Base-by-base conservation (phyloP, 2,329 filamentous ascomycete genomes). In the Bipolaris sorokiniana region DNA sequence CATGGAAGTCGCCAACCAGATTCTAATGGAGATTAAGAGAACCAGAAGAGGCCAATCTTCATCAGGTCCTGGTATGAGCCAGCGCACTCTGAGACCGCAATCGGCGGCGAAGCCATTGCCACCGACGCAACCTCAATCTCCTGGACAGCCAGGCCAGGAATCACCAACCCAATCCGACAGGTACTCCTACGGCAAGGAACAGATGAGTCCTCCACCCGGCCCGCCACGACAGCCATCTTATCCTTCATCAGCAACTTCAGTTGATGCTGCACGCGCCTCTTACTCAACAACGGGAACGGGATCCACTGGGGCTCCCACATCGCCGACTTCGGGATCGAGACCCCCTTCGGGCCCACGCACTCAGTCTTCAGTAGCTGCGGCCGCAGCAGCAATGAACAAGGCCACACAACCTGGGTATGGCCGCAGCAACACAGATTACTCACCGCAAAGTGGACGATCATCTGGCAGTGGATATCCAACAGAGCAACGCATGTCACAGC, bases 1-100 rank as follows among this genome's bases (percentile, higher is more conserved):
- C 26, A 98, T 98, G 95, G 90, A 95, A 55, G 90, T 91, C 36
- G 95, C 95, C 41, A 98, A 97, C 76, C 88, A 96, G 72, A 97
- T 99, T 64, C 78, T 98, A 52, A 89, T 92, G 63, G 91, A 93
- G 48, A 90, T 97, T 67, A 87, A 91, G 71, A 88, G 87, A 48
- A 88, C 90, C 58, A 96, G 93, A 79, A 86, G 88, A 72, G 85
- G 87, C 79, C 84, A 85, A 71, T 78, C 81, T 3, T 80, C 80
- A 57, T 77, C 81, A 54, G 79, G 80, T 60, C 80, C 81, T 49
- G 79, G 76, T 42, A 81, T 94, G 76, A 64, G 81, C 45, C 18
- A 38, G 51, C 64, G 63, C 20, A 64, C 59, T 7, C 55, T 71
- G 13, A 63, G 67, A 34, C 63, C 56, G 38, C 51, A 65, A 11